These are phyloP conservation scores for Phytophthora hybrid DNA, from an alignment of 352 stramenopile genomes.

Conservation along the genomic window DNA sequence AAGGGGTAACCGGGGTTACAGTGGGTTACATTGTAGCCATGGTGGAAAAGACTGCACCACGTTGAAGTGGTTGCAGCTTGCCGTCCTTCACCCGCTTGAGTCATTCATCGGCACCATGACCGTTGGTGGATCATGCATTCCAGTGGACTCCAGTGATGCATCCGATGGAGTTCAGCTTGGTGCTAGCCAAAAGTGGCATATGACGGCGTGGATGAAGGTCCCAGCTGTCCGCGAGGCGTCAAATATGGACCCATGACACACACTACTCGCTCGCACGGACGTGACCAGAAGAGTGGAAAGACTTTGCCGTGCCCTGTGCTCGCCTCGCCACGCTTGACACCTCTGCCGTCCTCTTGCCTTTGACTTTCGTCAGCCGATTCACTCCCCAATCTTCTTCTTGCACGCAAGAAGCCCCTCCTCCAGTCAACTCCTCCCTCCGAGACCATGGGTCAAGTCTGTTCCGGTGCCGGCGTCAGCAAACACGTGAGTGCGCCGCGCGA, in stretches of 20 bases:
- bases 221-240: conserved; percentile 10
- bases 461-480: conserved; percentile 55
- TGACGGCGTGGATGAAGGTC: conserved; percentile 18
- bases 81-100: background rate
- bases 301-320: background rate
- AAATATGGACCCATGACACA: conserved; percentile 29
- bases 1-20: background rate
- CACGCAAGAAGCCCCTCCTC: conserved; percentile 26
- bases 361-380: conserved; percentile 12
- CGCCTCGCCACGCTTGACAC: background rate
- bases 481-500: conserved; percentile 44
- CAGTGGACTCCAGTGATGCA: background rate
- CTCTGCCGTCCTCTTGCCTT: background rate
- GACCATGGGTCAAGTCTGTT: conserved; percentile 70
- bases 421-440: background rate
- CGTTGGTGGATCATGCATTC: background rate
- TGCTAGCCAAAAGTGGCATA: background rate
- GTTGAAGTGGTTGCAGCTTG: background rate
- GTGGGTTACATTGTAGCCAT: background rate
- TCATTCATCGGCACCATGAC: background rate
- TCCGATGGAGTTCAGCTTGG: background rate
- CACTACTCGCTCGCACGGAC: background rate
- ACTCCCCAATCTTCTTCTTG: conserved; percentile 47
- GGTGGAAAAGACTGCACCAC: background rate
- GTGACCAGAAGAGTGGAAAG: conserved; percentile 19